Percentiles rank a stretch among this genome's conserved stretches.
These are phyloP conservation scores for Rhizophagus sp. DNA, from an alignment of 192 early-diverging fungal genomes.

Conservation along the genomic window DNA sequence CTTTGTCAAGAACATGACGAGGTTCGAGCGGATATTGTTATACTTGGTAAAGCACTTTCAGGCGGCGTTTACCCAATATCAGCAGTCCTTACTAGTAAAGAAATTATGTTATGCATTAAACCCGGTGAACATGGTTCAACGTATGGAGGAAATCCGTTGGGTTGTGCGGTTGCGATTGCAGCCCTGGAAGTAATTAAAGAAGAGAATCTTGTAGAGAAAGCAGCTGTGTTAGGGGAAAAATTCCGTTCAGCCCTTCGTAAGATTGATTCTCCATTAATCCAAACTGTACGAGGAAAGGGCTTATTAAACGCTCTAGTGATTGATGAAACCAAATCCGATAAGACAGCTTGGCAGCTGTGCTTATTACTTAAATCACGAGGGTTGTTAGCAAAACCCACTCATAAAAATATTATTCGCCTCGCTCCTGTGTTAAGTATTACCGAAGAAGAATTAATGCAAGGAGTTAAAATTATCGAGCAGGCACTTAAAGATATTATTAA, in stretches of 20 bases:
- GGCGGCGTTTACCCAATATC: slow-evolving; percentile 97
- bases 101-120: slow-evolving; percentile 80
- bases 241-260: slow-evolving; percentile 79
- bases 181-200: slow-evolving; percentile 95
- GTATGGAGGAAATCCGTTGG: slow-evolving; percentile 97
- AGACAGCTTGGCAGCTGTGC: slow-evolving; percentile 98
- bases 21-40: slow-evolving; percentile 89
- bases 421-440: slow-evolving; percentile 95
- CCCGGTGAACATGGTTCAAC: slow-evolving; percentile 97
- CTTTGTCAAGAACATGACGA: slow-evolving; percentile 93
- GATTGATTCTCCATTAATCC: slow-evolving; percentile 78
- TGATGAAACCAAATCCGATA: slow-evolving; percentile 75
- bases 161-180: slow-evolving; percentile 90
- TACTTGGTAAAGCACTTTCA: slow-evolving; percentile 97
- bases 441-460: slow-evolving; percentile 83
- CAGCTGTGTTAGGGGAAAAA: slow-evolving; percentile 74
- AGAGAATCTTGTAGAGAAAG: slow-evolving; percentile 83
- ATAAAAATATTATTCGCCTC: slow-evolving; percentile 96
- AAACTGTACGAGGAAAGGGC: slow-evolving; percentile 86
- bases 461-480: slow-evolving; percentile 76
- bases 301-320: slow-evolving; percentile 97
- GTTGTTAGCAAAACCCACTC: slow-evolving; percentile 96
- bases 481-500: slow-evolving; percentile 72
- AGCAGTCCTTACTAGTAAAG: slow-evolving; percentile 84
- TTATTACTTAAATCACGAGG: slow-evolving; percentile 90